These are phyloP conservation scores for Mycena albidolilacea DNA, from an alignment of 768 basidiomycete species.

Conservation along the genomic window DNA sequence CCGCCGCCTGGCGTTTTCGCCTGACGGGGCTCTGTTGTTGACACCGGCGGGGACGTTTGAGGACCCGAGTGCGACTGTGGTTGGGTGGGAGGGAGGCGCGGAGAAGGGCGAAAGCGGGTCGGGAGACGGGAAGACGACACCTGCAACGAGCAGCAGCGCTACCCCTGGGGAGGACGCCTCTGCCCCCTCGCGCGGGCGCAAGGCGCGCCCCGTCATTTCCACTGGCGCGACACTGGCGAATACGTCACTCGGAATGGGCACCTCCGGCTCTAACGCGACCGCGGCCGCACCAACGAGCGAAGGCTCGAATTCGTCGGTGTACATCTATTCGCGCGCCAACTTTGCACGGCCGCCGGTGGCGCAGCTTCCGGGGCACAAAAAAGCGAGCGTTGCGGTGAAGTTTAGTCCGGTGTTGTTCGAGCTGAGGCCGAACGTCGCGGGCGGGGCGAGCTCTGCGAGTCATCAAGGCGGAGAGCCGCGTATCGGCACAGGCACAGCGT, in stretches of 20 bases:
- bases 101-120: not conserved
- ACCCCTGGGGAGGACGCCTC: slow-evolving; percentile 51
- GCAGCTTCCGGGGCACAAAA: slow-evolving; percentile 96
- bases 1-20: slow-evolving; percentile 92
- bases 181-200: slow-evolving; percentile 74
- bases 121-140: slow-evolving; percentile 26
- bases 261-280: not conserved
- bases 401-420: slow-evolving; percentile 97
- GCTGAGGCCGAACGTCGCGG: slow-evolving; percentile 73
- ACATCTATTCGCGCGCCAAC: slow-evolving; percentile 96
- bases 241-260: slow-evolving; percentile 45
- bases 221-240: slow-evolving; percentile 54
- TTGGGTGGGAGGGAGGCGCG: slow-evolving; percentile 15
- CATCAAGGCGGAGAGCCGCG: slow-evolving; percentile 42
- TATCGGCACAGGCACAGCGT: slow-evolving; percentile 51
- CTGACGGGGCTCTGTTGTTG: slow-evolving; percentile 93
- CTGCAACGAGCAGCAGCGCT: slow-evolving; percentile 7
- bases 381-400: slow-evolving; percentile 92
- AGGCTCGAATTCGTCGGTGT: slow-evolving; percentile 73
- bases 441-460: slow-evolving; percentile 48
- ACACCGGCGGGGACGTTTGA: slow-evolving; percentile 99
- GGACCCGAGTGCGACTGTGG: slow-evolving; percentile 62
- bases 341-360: slow-evolving; percentile 94
- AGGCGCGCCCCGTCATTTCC: slow-evolving; percentile 62
- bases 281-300: not conserved